Evolutionary conservation across 129 eudicot genomes (phyloP).

Genomic region (Flaveria robusta): DNA sequence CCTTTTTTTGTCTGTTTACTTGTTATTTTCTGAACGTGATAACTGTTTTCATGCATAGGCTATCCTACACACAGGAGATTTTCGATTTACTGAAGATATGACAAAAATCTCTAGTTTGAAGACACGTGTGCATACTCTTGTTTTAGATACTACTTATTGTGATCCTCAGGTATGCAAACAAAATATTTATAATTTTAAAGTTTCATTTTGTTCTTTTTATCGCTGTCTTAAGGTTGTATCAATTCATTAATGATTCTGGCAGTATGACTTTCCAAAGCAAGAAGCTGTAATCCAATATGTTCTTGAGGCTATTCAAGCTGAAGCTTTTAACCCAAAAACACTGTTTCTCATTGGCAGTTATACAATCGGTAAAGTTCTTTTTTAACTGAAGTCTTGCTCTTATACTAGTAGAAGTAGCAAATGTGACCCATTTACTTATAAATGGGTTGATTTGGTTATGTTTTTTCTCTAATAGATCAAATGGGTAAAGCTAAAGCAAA

Average conservation of each 20-base stretch:
- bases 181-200: not conserved
- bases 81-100: slow-evolving; percentile 82
- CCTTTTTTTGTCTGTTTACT: not conserved
- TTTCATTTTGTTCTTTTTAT: not conserved
- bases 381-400: not conserved
- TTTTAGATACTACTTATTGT: slow-evolving; percentile 95
- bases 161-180: slow-evolving; percentile 68
- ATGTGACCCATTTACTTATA: no score
- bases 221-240: slow-evolving; percentile 5
- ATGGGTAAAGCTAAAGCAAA: not conserved
- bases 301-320: slow-evolving; percentile 97
- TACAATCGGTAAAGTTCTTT: slow-evolving; percentile 66
- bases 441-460: slow-evolving; percentile 6
- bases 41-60: slow-evolving; percentile 50
- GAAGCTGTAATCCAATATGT: slow-evolving; percentile 92
- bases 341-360: slow-evolving; percentile 94
- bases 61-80: slow-evolving; percentile 95
- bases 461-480: not conserved
- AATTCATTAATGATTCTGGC: slow-evolving; percentile 33
- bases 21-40: slow-evolving; percentile 8
- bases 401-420: no score
- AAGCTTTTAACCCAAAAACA: slow-evolving; percentile 85
- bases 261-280: slow-evolving; percentile 99
- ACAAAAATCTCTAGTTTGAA: slow-evolving; percentile 46
- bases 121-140: slow-evolving; percentile 59